These are phyloP conservation scores for Umbelopsis ramanniana DNA, from an alignment of 192 early-diverging fungal genomes.

Conservation along the genomic window DNA sequence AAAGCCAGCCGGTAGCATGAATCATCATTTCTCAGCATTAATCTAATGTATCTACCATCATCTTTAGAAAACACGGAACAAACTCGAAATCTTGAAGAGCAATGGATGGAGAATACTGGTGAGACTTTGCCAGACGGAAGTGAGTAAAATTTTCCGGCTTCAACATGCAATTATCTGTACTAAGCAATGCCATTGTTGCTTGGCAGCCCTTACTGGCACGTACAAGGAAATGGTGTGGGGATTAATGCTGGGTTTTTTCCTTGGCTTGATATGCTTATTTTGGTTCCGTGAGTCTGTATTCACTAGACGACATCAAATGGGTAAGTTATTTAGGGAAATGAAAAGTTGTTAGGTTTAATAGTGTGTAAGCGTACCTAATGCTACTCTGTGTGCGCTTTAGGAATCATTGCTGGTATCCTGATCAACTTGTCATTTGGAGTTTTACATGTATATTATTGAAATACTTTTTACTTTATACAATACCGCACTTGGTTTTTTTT, in stretches of 20 bases:
- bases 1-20: background rate
- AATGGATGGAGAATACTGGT: constrained; percentile 61
- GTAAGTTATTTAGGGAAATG: constrained; percentile 31
- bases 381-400: constrained; percentile 23
- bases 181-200: too few relatives aligned
- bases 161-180: background rate
- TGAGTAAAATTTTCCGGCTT: constrained; percentile 41
- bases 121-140: constrained; percentile 59
- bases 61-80: constrained; percentile 39
- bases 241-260: constrained; percentile 58
- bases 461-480: background rate
- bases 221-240: constrained; percentile 62
- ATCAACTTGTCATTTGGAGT: constrained; percentile 59
- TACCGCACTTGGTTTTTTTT: background rate
- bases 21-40: too few relatives aligned
- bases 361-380: background rate
- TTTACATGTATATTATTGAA: constrained; percentile 53
- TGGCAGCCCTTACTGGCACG: constrained; percentile 43
- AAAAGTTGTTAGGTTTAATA: background rate
- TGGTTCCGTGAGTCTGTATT: constrained; percentile 61
- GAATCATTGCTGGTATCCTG: constrained; percentile 54
- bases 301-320: constrained; percentile 54
- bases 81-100: constrained; percentile 51
- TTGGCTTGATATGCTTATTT: constrained; percentile 56
- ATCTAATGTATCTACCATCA: background rate